Evolutionary conservation across 78 protist species (phyloP).

Genomic region (Dictyostelium purpureum): DNA sequence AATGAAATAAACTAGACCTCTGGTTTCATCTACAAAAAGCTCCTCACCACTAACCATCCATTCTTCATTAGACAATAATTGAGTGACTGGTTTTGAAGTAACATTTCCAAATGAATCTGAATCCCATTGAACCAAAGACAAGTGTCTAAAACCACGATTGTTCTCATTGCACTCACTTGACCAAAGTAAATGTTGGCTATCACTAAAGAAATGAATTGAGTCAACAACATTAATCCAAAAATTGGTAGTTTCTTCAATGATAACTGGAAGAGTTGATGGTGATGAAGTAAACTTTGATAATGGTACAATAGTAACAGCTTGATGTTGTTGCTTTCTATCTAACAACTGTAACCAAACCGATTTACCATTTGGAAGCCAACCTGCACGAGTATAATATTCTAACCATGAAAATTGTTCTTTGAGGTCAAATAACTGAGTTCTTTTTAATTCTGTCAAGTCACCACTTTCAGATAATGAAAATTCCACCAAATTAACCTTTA

Average conservation of each 20-base stretch:
- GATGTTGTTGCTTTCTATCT: conserved; percentile 69
- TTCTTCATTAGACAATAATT: not conserved
- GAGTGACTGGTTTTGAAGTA: conserved; percentile 1
- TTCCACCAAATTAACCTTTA: not conserved
- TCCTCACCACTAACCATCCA: conserved; percentile 39
- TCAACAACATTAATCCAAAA: conserved; percentile 51
- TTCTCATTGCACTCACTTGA: too few species aligned
- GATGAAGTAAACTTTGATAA: not conserved
- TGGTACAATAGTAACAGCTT: conserved; percentile 40
- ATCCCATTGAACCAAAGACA: conserved; percentile 62
- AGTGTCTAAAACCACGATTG: conserved; percentile 61
- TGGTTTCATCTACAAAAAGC: conserved; percentile 38
- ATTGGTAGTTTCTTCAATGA: conserved; percentile 7
- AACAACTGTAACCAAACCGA: conserved; percentile 27
- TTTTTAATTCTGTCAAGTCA: not conserved
- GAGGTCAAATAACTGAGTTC: conserved; percentile 19
- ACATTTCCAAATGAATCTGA: not conserved
- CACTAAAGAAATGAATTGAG: not conserved
- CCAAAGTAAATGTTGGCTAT: conserved; percentile 7
- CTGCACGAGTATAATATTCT: conserved; percentile 68
- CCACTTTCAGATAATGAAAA: not conserved
- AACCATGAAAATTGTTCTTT: conserved; percentile 34
- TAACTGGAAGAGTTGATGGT: not conserved
- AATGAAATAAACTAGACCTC: conserved; percentile 57
- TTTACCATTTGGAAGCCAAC: conserved; percentile 49